These are phyloP conservation scores for Chalciporus piperatus DNA, from an alignment of 768 basidiomycete species.

Conservation along the genomic window DNA sequence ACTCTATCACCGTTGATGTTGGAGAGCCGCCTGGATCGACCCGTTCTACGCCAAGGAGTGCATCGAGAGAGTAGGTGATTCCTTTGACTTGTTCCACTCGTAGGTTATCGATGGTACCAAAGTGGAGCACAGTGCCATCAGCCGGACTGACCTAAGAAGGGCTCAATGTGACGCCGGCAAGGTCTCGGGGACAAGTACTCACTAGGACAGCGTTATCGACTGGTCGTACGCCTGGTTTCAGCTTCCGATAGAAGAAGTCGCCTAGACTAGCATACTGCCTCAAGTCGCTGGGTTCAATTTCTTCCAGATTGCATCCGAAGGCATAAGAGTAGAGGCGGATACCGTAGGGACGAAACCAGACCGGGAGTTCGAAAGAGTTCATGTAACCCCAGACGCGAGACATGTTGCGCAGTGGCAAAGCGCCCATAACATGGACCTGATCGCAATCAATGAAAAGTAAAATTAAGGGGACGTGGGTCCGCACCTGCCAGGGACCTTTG, in stretches of 20 bases:
- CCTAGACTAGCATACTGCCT: constrained; percentile 82
- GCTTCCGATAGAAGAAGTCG: constrained; percentile 90
- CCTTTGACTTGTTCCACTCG: constrained; percentile 97
- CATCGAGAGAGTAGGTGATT: constrained; percentile 93
- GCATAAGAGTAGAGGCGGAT: constrained; percentile 78
- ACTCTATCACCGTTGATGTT: constrained; percentile 40
- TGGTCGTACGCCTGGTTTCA: constrained; percentile 80
- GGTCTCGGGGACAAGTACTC: constrained; percentile 16
- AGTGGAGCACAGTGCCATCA: constrained; percentile 90
- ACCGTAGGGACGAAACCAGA: constrained; percentile 93
- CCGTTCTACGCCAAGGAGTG: constrained; percentile 77
- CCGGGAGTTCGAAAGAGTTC: constrained; percentile 88
- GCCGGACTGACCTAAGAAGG: constrained; percentile 79
- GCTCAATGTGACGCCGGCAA: neutral
- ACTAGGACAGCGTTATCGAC: constrained; percentile 76
- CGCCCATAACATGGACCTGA: constrained; percentile 95
- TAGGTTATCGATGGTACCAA: constrained; percentile 75
- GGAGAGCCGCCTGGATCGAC: constrained; percentile 40
- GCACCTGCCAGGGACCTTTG: constrained; percentile 91
- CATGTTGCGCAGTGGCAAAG: constrained; percentile 89
- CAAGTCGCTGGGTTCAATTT: constrained; percentile 79
- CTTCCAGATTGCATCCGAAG: constrained; percentile 95
- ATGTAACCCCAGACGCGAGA: constrained; percentile 98
- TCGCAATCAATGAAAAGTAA: neutral
- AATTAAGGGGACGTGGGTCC: constrained; percentile 15